Percentiles rank a stretch among this genome's conserved stretches.
phyloP scores from a whole-genome alignment of 768 basidiomycete species.

The Mycena chlorophos region DNA sequence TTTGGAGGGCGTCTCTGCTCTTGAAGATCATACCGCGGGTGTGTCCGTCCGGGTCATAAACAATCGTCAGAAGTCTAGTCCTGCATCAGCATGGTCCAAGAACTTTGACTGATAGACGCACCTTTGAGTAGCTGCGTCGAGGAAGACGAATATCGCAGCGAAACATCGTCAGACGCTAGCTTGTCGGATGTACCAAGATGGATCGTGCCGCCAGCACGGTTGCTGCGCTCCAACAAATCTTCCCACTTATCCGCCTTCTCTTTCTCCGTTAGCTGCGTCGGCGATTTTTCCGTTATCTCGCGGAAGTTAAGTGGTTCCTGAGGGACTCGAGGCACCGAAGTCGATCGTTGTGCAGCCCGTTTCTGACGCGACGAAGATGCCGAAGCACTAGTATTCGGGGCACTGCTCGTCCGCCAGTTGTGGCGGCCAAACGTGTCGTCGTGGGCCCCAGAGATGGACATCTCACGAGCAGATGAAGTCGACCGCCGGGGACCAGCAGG shows the following conservation, averaged over 20 bases:
- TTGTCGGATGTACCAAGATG: conserved; percentile 42
- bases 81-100: not conserved
- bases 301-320: conserved; percentile 47
- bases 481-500: conserved; percentile 34
- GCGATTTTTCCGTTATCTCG: conserved; percentile 40
- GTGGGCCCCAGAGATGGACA: not conserved
- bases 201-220: conserved; percentile 70
- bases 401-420: not conserved
- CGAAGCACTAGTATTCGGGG: too few species aligned
- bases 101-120: not conserved
- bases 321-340: conserved; percentile 23
- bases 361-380: conserved; percentile 13
- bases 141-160: conserved; percentile 15
- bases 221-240: conserved; percentile 64
- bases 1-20: conserved; percentile 4
- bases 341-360: conserved; percentile 15
- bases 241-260: conserved; percentile 77
- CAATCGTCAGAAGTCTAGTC: conserved; percentile 12
- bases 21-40: conserved; percentile 1
- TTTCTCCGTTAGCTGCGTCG: conserved; percentile 52
- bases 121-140: conserved; percentile 20
- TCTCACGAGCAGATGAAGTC: not conserved
- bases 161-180: conserved; percentile 18
- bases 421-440: conserved; percentile 3
- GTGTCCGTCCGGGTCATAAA: conserved; percentile 16